A percentile compares a stretch with the other conserved stretches of the same genome.
phyloP scores from a whole-genome alignment of 495 filamentous ascomycete species.

The Aspergillus hancockii region DNA sequence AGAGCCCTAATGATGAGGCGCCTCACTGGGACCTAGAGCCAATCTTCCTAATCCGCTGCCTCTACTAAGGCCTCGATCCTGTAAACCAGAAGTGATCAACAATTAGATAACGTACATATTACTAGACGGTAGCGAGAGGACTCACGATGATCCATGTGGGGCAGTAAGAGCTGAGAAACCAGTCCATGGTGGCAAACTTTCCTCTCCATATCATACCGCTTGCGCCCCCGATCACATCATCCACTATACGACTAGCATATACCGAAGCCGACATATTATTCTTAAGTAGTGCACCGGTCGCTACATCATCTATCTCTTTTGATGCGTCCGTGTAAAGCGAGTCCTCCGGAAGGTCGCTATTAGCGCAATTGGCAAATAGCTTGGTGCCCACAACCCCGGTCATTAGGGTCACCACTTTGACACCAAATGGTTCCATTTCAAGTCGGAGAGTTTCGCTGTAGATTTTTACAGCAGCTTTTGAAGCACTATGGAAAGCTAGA shows the following conservation, averaged over 20 bases:
- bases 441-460: conserved; percentile 54
- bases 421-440: conserved; percentile 55
- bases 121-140: too few species aligned
- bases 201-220: conserved; percentile 27
- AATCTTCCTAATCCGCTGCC: too few species aligned
- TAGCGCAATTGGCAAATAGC: conserved; percentile 9
- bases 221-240: conserved; percentile 17
- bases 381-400: conserved; percentile 16
- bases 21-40: too few species aligned
- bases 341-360: conserved; percentile 2
- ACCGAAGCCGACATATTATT: conserved; percentile 14
- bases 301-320: conserved; percentile 1
- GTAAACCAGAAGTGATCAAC: too few species aligned
- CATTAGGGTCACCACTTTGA: conserved; percentile 53
- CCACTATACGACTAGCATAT: conserved; percentile 23
- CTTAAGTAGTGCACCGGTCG: conserved; percentile 10
- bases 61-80: too few species aligned
- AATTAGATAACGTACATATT: too few species aligned
- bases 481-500: conserved; percentile 46
- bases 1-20: too few species aligned
- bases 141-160: not conserved
- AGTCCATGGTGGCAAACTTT: not conserved
- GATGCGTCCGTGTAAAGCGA: conserved; percentile 11
- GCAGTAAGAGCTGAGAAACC: not conserved
- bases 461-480: conserved; percentile 51